Conservation (phyloP, 495 filamentous ascomycete genomes). For the Thermothielavioides terrestris region DNA sequence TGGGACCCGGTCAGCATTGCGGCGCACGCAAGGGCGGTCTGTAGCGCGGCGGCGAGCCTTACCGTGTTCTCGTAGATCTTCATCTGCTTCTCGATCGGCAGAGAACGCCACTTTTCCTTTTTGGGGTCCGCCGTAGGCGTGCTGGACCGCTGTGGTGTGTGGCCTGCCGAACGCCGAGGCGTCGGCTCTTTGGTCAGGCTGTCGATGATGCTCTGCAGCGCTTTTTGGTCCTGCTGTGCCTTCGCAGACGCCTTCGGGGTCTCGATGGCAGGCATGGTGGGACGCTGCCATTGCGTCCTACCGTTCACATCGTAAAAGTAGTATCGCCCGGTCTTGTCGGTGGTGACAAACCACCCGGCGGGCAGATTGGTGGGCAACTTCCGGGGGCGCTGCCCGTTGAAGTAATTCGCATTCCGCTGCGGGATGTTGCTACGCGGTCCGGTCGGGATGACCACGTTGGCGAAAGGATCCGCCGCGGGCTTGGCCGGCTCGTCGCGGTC, state of each 20-base stretch:
- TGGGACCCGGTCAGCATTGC: conserved; percentile 32
- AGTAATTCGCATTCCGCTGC: conserved; percentile 52
- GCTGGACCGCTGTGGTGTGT: conserved; percentile 57
- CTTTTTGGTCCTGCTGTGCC: conserved; percentile 42
- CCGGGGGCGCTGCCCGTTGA: conserved; percentile 50
- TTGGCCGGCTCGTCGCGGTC: conserved; percentile 47
- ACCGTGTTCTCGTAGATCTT: conserved; percentile 90
- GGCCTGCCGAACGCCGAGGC: conserved; percentile 39
- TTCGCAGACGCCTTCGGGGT: conserved; percentile 58
- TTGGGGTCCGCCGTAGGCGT: conserved; percentile 54
- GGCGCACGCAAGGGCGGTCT: background rate
- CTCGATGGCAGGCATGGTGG: conserved; percentile 56
- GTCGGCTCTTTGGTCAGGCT: conserved; percentile 60
- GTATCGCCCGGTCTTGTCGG: conserved; percentile 50
- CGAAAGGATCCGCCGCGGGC: conserved; percentile 21
- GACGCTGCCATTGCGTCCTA: conserved; percentile 69
- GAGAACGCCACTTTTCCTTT: conserved; percentile 74
- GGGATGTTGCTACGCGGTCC: conserved; percentile 59
- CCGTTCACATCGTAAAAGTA: conserved; percentile 78
- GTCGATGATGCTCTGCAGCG: conserved; percentile 77
- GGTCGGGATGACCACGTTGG: conserved; percentile 42
- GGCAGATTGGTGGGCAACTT: conserved; percentile 54
- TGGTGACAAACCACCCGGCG: conserved; percentile 69
- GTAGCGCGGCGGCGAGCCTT: conserved; percentile 29
- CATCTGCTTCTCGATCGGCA: conserved; percentile 77